phyloP scores from a whole-genome alignment of 139 green algal genomes.

The Astrephomene gubernaculifera region DNA sequence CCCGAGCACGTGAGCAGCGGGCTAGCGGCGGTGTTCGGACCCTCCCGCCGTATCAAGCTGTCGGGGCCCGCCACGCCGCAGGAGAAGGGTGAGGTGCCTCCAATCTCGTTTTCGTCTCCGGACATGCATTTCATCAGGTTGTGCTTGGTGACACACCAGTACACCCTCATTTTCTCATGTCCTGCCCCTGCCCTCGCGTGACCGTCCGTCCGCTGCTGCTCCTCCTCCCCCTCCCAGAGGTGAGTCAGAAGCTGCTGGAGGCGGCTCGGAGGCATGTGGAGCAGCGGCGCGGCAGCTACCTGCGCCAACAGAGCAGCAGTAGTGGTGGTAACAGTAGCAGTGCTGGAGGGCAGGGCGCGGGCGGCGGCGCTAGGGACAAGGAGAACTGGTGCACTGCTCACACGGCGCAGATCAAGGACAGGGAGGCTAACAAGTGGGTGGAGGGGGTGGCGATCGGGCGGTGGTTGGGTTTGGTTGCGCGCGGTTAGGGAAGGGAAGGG shows the following conservation, averaged over 20 bases:
- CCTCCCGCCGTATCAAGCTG: neutral
- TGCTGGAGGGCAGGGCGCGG: too few relatives aligned
- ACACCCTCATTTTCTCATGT: neutral
- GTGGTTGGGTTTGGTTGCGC: too few relatives aligned
- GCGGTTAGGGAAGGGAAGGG: too few relatives aligned
- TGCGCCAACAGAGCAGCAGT: neutral
- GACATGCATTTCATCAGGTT: too few relatives aligned
- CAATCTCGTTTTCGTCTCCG: too few relatives aligned
- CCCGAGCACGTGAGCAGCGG: neutral
- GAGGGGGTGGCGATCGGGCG: too few relatives aligned
- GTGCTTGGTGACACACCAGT: too few relatives aligned
- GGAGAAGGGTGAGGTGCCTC: neutral
- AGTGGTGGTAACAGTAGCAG: too few relatives aligned
- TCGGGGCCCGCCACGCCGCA: neutral
- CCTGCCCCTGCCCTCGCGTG: neutral
- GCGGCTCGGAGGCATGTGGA: slow-evolving; percentile 9
- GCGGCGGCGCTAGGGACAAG: neutral
- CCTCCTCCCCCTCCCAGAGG: neutral
- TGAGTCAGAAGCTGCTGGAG: neutral
- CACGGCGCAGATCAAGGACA: neutral
- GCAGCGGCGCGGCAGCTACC: neutral
- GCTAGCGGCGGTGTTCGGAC: neutral
- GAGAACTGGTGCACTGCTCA: neutral
- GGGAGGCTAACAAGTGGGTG: slow-evolving; percentile 6
- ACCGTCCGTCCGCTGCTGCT: neutral